Base-by-base conservation (phyloP, 1,139 yeast species). In the Protomyces arabidopsidicola region DNA sequence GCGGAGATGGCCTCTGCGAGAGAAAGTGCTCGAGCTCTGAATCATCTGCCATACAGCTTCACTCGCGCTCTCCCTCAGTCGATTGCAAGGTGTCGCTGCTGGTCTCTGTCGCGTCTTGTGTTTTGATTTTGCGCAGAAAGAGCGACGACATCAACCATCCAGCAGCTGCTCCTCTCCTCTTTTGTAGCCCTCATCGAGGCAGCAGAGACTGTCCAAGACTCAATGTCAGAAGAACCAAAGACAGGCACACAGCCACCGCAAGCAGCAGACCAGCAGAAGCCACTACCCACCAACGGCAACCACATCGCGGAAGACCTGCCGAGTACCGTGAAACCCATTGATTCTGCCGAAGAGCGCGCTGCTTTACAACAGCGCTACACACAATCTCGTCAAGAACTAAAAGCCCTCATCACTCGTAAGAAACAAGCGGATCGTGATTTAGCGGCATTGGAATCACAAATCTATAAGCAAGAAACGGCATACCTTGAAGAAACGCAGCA, bases 381-480 rank as follows among this genome's bases (percentile, higher is more conserved):
- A 64, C 81, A 81, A 70, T 76, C 88, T 70, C 86, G 86, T 72
- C 81, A 83, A 70, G 84, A 86, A 70, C 82, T 91, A 20, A 84
- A 85, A 51, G 84, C 83, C 65, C 82, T 86, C 64, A 80, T 91
- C 42, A 75, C 80, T 56, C 82, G 83, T 70, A 88, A 89, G 74
- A 84, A 84, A 63, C 82, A 80, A 55, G 76, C 88, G 36, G 91
- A 87, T 68, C 81, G 82, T 52, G 83, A 83, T 69, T 79, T 89
- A 62, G 81, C 81, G 48, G 75, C 65, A 48, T 35, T 90, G 16
- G 97, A 91, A 71, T 96, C 90, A 67, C 82, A 83, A 65, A 86
- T 93, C n/a, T 90, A 85, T 75, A 87, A 85, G 65, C 84, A 84
- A 68, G 98, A 93, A 74, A 84, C 88, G 5, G 83, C 83, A 36